A percentile compares a stretch with the other conserved stretches of the same genome.
phyloP scores from a whole-genome alignment of 768 basidiomycete species.

The Termitomyces sp. region DNA sequence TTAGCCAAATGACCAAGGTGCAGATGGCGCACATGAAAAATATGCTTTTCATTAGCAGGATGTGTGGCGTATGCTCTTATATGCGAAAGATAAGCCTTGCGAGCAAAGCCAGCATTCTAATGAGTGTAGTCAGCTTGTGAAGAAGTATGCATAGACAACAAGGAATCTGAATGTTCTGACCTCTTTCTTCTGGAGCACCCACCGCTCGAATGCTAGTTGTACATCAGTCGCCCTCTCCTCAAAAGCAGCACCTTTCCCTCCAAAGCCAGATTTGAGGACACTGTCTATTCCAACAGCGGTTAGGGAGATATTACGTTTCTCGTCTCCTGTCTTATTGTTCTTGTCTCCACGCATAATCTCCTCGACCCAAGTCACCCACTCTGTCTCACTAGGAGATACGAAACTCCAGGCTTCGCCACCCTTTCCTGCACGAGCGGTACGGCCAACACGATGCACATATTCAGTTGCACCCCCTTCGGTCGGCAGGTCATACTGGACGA shows the following conservation, averaged over 20 bases:
- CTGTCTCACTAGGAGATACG: constrained; percentile 78
- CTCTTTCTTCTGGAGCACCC: constrained; percentile 72
- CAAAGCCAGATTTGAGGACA: constrained; percentile 77
- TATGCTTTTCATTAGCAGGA: constrained; percentile 89
- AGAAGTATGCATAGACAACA: background rate
- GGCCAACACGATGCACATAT: constrained; percentile 94
- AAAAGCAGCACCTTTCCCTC: constrained; percentile 73
- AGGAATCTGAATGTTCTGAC: constrained; percentile 38
- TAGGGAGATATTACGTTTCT: constrained; percentile 42
- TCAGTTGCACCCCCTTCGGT: constrained; percentile 96
- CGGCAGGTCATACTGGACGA: constrained; percentile 94
- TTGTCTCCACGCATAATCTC: constrained; percentile 63
- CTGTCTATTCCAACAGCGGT: constrained; percentile 59
- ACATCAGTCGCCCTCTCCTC: constrained; percentile 93
- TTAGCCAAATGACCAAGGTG: constrained; percentile 95
- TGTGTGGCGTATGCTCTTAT: constrained; percentile 97
- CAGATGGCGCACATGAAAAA: constrained; percentile 92
- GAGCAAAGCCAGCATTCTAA: constrained; percentile 73
- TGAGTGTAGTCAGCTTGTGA: constrained; percentile 2
- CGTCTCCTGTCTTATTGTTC: constrained; percentile 17
- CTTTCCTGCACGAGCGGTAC: constrained; percentile 93
- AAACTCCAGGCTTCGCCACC: constrained; percentile 96
- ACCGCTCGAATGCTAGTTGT: constrained; percentile 90
- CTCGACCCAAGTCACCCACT: constrained; percentile 91
- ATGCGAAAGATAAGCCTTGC: constrained; percentile 86